These are phyloP conservation scores for Carex pumila DNA, from an alignment of 176 grass and related monocot genomes.

Conservation along the genomic window DNA sequence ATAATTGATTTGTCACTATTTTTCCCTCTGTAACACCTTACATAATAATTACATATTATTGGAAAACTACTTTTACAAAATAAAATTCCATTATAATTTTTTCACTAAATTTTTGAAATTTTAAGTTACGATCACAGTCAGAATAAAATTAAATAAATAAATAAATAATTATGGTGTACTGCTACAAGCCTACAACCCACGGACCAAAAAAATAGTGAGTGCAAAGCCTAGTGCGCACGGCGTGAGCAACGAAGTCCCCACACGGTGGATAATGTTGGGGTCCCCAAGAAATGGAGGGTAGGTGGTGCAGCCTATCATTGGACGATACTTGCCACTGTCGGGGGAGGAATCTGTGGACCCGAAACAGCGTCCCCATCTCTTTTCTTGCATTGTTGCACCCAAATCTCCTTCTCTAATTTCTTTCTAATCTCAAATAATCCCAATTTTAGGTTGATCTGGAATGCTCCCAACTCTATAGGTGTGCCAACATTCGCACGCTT, in stretches of 20 bases:
- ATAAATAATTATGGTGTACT: not conserved
- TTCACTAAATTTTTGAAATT: not conserved
- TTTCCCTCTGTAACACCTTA: no score
- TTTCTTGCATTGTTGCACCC: not conserved
- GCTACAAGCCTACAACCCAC: not conserved
- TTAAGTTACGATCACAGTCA: not conserved
- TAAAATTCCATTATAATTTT: not conserved
- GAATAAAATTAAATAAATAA: not conserved
- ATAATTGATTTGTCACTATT: no score
- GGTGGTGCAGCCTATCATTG: not conserved
- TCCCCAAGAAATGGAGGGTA: not conserved
- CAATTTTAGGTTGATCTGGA: not conserved
- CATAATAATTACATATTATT: not conserved
- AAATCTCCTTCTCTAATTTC: not conserved
- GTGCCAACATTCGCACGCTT: not conserved
- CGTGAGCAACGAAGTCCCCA: not conserved
- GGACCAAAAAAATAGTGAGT: not conserved
- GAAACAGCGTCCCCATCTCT: not conserved
- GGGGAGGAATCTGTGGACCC: slow-evolving; percentile 22
- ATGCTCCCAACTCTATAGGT: not conserved
- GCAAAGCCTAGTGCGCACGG: slow-evolving; percentile 1
- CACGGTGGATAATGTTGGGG: slow-evolving; percentile 18
- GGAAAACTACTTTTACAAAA: not conserved
- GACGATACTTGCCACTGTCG: slow-evolving; percentile 14
- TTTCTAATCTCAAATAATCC: no score